A percentile compares a stretch with the other conserved stretches of the same genome.
Conservation (phyloP, 495 filamentous ascomycete genomes). For the Parathielavia hyrcaniae region DNA sequence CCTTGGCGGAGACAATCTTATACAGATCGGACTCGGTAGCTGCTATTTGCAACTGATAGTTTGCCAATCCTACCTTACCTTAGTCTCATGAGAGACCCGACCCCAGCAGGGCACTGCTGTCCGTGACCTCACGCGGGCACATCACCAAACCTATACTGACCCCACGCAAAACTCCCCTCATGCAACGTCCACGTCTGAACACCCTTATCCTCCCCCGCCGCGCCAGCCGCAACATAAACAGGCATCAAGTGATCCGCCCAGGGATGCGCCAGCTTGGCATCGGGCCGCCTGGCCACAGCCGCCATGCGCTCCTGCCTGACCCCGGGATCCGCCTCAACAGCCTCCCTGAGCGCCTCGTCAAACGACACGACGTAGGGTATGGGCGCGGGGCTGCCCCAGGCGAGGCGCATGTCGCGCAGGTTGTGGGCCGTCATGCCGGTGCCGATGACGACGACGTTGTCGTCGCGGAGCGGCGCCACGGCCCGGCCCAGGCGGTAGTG, state of each 20-base stretch:
- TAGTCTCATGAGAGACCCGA: no score
- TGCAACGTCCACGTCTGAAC: slow-evolving; percentile 58
- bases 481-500: slow-evolving; percentile 70
- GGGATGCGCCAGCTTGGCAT: slow-evolving; percentile 74
- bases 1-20: background rate
- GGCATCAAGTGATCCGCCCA: slow-evolving; percentile 74
- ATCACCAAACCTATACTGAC: slow-evolving; percentile 67
- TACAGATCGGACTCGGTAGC: no score
- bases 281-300: slow-evolving; percentile 52
- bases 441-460: slow-evolving; percentile 66
- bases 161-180: slow-evolving; percentile 67
- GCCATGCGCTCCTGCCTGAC: slow-evolving; percentile 57
- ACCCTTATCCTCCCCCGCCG: slow-evolving; percentile 57
- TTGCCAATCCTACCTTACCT: no score
- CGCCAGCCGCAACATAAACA: slow-evolving; percentile 66
- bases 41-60: no score
- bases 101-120: background rate
- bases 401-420: slow-evolving; percentile 56
- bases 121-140: slow-evolving; percentile 26
- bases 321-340: slow-evolving; percentile 48
- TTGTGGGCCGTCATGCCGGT: slow-evolving; percentile 90
- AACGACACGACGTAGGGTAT: slow-evolving; percentile 68
- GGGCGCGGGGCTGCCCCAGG: slow-evolving; percentile 41
- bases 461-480: slow-evolving; percentile 59
- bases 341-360: slow-evolving; percentile 70